Base-by-base conservation (phyloP, 352 stramenopile genomes). In the Globisporangium canariense region DNA sequence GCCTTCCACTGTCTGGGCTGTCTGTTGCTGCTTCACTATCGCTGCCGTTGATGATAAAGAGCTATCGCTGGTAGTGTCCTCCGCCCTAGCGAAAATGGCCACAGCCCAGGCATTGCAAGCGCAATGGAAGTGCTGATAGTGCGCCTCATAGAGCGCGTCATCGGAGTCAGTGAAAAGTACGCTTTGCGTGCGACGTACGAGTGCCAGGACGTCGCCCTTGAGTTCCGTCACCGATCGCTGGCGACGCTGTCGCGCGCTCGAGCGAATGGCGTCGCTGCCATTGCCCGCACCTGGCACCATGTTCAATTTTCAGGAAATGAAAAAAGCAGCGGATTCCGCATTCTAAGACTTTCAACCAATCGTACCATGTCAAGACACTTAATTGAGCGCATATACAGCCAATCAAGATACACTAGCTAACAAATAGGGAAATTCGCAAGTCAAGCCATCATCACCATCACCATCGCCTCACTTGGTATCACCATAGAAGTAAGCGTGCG, bases 401-500 rank as follows among this genome's bases (percentile, higher is more conserved):
- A 55, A 55, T 55, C 34, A 40, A 40, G 9, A 40, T 11, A 10
- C 34, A 40, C 34, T 1, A 1, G 22, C 22, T 25, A 40, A 40
- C 34, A 40, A 40, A 40, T 13, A 40, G 5, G 34, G 34, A 40
- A 40, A 40, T 10, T 7, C 5, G 34, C 8, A 40, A 40, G 22
- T 25, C 22, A 40, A 40, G 34, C 34, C 34, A 40, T 40, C 34
- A 40, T 40, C 34, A 40, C 34, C 22, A 25, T 25, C 22, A 25
- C 22, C 22, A 25, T 1, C 22, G 22, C 22, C 22, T 30, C n/a
- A 61, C 9, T 52, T 51, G 28, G 32, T 47, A 52, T 62, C 5
- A 13, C 71, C 71, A 32, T 81, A 81, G 20, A 81, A 77, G 50
- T 76, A 81, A 38, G 71, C 61, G 53, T 79, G 71, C 18, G 62